Evolutionary conservation across 192 early-diverging fungal species (phyloP).

Genomic region (Podila clonocystis): DNA sequence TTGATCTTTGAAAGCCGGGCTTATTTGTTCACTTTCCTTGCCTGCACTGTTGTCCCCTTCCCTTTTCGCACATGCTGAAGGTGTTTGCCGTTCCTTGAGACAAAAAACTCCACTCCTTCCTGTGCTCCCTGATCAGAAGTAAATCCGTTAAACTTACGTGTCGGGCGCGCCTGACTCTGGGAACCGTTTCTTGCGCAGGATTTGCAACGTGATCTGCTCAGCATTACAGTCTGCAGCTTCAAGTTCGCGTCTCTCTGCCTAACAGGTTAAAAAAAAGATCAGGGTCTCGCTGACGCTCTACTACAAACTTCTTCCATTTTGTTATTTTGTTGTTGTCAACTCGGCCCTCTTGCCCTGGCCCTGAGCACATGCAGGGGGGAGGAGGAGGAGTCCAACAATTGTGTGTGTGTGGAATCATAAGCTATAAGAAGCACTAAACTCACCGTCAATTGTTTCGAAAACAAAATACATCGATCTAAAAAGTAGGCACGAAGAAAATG

Average conservation of each 20-base stretch:
- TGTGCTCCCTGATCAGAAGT: no score
- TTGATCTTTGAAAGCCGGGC: no score
- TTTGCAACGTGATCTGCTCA: conserved; percentile 55
- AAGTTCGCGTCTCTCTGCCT: conserved; percentile 56
- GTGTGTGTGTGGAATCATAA: background rate
- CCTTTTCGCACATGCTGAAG: no score
- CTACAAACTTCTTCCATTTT: no score
- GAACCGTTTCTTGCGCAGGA: conserved; percentile 70
- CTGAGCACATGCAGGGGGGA: conserved; percentile 1
- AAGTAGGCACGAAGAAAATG: background rate
- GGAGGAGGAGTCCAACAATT: background rate
- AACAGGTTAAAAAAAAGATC: background rate
- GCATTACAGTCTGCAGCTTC: conserved; percentile 51
- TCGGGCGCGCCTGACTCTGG: conserved; percentile 49
- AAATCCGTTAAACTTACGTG: conserved; percentile 40
- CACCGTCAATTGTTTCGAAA: conserved; percentile 61
- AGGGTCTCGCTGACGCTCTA: background rate
- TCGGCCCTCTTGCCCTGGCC: background rate
- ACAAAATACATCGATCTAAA: conserved; percentile 58
- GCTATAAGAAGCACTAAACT: background rate
- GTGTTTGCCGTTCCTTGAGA: no score
- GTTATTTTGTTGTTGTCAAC: background rate
- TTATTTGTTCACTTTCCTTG: no score
- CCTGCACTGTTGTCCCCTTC: no score
- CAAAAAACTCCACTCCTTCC: no score